These are phyloP conservation scores for Pythium phragmiticola DNA, from an alignment of 352 stramenopile species.

Conservation along the genomic window DNA sequence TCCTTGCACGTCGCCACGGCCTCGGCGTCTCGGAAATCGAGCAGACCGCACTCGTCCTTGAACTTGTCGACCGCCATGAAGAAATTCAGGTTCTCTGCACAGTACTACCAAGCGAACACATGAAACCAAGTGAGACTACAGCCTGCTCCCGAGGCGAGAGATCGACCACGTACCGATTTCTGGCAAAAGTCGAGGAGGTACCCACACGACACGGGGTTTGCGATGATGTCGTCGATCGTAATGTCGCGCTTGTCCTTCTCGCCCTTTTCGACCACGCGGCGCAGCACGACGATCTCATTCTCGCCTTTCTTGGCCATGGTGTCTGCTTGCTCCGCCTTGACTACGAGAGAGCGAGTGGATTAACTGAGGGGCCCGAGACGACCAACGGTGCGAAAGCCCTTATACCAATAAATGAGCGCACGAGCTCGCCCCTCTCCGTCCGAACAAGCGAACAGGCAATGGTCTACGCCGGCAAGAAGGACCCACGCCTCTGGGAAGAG, in stretches of 20 bases:
- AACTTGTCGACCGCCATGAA: constrained; percentile 88
- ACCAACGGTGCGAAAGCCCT: background rate
- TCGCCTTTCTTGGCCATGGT: constrained; percentile 67
- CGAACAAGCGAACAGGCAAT: too few species aligned
- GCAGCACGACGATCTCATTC: constrained; percentile 68
- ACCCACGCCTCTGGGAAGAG: background rate
- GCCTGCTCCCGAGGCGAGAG: background rate
- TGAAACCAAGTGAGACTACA: background rate
- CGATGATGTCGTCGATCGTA: constrained; percentile 83
- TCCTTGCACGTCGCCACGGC: constrained; percentile 78
- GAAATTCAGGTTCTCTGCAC: constrained; percentile 84
- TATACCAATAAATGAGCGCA: constrained; percentile 25
- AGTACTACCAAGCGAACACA: constrained; percentile 42
- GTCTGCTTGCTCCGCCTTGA: background rate
- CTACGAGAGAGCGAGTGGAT: background rate
- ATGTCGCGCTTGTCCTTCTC: constrained; percentile 76
- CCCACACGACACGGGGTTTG: constrained; percentile 80
- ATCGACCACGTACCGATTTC: constrained; percentile 56
- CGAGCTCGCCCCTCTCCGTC: too few species aligned
- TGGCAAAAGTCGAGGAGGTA: constrained; percentile 87
- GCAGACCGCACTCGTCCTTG: constrained; percentile 74
- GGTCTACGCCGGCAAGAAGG: too few species aligned
- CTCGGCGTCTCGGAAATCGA: constrained; percentile 80
- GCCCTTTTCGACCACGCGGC: constrained; percentile 67
- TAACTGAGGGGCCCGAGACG: background rate